Evolutionary conservation across 208 protist genomes (phyloP).

Genomic region (Crithidia thermophila): DNA sequence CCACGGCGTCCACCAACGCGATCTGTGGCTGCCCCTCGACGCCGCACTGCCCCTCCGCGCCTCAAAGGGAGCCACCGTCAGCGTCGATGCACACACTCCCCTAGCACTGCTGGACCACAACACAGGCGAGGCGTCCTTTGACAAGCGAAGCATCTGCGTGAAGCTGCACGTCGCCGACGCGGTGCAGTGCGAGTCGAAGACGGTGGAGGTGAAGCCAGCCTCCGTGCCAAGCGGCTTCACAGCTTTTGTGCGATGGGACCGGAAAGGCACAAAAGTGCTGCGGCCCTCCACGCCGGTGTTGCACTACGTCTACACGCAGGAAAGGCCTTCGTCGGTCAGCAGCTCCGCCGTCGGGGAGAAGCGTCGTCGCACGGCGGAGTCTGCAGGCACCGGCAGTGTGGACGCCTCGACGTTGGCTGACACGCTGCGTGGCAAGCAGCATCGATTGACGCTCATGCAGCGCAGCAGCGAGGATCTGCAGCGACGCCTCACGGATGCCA

Average conservation of each 20-base stretch:
- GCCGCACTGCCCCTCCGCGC: constrained; percentile 21
- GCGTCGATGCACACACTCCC: constrained; percentile 37
- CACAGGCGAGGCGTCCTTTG: constrained; percentile 26
- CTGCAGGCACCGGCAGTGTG: neutral
- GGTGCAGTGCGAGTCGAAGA: neutral
- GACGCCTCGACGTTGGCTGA: constrained; percentile 25
- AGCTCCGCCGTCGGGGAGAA: constrained; percentile 11
- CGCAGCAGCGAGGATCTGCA: constrained; percentile 37
- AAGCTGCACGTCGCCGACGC: constrained; percentile 19
- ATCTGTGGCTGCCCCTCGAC: constrained; percentile 68
- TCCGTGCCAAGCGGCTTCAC: constrained; percentile 37
- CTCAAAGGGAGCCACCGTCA: constrained; percentile 30
- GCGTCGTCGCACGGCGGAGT: constrained; percentile 9
- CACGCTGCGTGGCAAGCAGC: constrained; percentile 8
- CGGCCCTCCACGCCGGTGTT: constrained; percentile 38
- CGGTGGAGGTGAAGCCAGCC: constrained; percentile 26
- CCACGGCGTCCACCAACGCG: constrained; percentile 24
- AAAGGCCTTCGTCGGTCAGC: neutral
- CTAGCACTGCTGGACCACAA: constrained; percentile 42
- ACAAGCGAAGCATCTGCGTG: constrained; percentile 28
- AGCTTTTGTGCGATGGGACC: constrained; percentile 64
- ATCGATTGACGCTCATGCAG: constrained; percentile 6
- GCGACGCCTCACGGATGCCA: constrained; percentile 13
- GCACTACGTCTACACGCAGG: constrained; percentile 30
- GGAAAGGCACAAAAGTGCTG: constrained; percentile 41